Evolutionary conservation across 805 yeast genomes (phyloP).

Genomic region (Cyberlindnera galapagoensis): DNA sequence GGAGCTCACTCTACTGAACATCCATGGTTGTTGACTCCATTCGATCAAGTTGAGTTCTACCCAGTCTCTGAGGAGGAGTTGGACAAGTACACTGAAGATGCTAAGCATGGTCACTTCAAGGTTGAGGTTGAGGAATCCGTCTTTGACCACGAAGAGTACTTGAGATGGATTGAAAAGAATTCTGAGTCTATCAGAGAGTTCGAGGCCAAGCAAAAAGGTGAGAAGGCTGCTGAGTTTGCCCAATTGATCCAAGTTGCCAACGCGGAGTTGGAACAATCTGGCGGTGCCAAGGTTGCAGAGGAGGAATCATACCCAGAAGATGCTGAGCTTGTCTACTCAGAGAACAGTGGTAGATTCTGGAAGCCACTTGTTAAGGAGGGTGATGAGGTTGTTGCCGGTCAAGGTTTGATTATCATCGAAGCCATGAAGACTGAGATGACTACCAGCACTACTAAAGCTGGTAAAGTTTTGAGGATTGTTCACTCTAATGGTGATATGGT

Average conservation of each 20-base stretch:
- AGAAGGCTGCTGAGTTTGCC: constrained; percentile 80
- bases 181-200: constrained; percentile 65
- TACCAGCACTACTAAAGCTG: constrained; percentile 63
- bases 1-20: constrained; percentile 54
- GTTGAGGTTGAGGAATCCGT: constrained; percentile 71
- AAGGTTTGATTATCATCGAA: constrained; percentile 82
- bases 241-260: constrained; percentile 75
- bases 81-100: constrained; percentile 63
- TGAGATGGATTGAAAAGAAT: constrained; percentile 72
- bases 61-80: constrained; percentile 85
- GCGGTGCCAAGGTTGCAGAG: constrained; percentile 36
- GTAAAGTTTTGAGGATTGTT: constrained; percentile 64
- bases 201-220: constrained; percentile 65
- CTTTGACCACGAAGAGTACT: constrained; percentile 76
- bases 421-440: constrained; percentile 99
- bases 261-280: constrained; percentile 56
- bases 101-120: constrained; percentile 71
- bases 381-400: constrained; percentile 64
- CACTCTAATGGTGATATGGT: constrained; percentile 94
- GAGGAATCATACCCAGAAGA: constrained; percentile 64
- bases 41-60: constrained; percentile 91
- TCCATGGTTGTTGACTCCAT: constrained; percentile 90
- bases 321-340: constrained; percentile 84
- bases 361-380: constrained; percentile 80
- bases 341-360: constrained; percentile 97